These are phyloP conservation scores for Sungouiella blattae DNA, from an alignment of 805 yeast genomes.

Conservation along the genomic window DNA sequence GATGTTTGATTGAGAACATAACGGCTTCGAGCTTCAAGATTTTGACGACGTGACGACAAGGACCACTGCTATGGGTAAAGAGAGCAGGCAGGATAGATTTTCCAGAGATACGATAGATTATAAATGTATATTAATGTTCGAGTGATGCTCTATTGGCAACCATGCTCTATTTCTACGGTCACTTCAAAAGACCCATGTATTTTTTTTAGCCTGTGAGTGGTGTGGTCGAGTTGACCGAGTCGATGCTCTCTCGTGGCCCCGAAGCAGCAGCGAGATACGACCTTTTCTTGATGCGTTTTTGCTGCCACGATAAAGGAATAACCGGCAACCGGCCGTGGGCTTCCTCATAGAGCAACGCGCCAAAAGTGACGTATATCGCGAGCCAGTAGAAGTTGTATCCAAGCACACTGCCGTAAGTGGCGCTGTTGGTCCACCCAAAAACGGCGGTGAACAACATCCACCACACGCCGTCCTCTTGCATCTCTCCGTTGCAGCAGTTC, in stretches of 20 bases:
- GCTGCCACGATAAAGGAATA: slow-evolving; percentile 15
- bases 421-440: slow-evolving; percentile 92
- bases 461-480: slow-evolving; percentile 63
- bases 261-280: slow-evolving; percentile 1
- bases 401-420: slow-evolving; percentile 81
- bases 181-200: no score
- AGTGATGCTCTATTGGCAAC: no score
- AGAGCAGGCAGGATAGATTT: no score
- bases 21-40: no score
- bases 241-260: slow-evolving; percentile 19
- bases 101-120: no score
- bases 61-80: no score
- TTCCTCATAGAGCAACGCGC: slow-evolving; percentile 46
- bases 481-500: slow-evolving; percentile 85
- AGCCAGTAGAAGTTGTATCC: slow-evolving; percentile 75
- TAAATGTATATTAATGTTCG: no score
- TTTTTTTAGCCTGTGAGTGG: slow-evolving; percentile 11
- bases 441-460: slow-evolving; percentile 91
- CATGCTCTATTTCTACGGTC: no score
- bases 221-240: slow-evolving; percentile 26
- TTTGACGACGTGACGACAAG: no score
- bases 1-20: slow-evolving; percentile 32
- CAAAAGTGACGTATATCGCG: slow-evolving; percentile 43
- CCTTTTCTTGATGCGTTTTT: slow-evolving; percentile 10
- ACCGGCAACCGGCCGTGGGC: slow-evolving; percentile 54